Evolutionary conservation across 2,329 filamentous ascomycete genomes (phyloP), one percentile per base, ranked within the genome.

Genomic region (Fulvia fulva): DNA sequence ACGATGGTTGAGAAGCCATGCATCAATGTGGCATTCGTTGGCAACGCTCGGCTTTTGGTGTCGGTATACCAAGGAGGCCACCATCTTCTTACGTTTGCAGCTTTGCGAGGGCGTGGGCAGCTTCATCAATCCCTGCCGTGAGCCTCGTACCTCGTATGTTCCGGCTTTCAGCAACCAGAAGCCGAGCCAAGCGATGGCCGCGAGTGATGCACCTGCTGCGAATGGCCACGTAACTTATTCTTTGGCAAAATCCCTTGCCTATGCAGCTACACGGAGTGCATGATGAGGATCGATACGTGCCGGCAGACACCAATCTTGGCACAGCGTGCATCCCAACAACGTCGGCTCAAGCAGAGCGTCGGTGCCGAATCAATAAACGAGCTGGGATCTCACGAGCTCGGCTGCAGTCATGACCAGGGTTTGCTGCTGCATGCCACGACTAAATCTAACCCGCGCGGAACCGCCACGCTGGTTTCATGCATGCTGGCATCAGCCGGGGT

Each of bases 1-100:
- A 60, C 30, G 56, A 64, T 56, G 60, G 55, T n/a, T 59, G 56
- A 59, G 49, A 30, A 43, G 21, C 19, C 23, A 19, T n/a, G 28
- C 37, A 41, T 19, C 14, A 16, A 19, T 41, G 37, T 41, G 37
- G 37, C 37, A 41, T 14, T 41, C 8, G 37, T n/a, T 52, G 50
- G 50, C 22, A 16, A 49, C 26, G 23, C 34, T 44, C 46, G 53
- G 45, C 30, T 43, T 22, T 43, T 25, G 19, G 30, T 55, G 7
- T 2, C 34, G 26, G 22, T 41, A 30, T 21, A 49, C 11, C 25
- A 25, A 34, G 19, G 26, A 23, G 19, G 8, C 12, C 21, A 9
- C 11, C 26, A 7, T 19, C 26, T 37, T 19, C 28, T 8, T 2
- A 7, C 28, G 12, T 19, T n/a, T 41, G 37, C 37, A 41, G 5